Evolutionary conservation across 192 early-diverging fungal genomes (phyloP), one percentile per base, ranked within the genome.

Genomic region (Podochytrium sp.): DNA sequence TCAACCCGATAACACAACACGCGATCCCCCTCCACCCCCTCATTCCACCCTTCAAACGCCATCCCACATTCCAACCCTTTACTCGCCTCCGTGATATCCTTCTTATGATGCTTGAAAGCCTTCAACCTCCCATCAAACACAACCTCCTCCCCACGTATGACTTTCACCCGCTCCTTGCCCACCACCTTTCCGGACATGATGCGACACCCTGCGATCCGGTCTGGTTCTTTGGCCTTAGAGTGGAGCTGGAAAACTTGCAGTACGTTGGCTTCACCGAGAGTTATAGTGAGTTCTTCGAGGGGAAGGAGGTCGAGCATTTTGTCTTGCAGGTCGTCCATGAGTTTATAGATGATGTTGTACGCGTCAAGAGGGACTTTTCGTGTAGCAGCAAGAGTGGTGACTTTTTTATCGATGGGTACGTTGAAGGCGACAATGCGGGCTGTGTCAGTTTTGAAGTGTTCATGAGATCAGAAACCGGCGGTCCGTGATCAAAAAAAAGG

Each of bases 61-160:
- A 99, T 91, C 20, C 97, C 97, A 76, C 95, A 99, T 84, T 99
- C 97, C 33, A 92, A 83, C n/a, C 95, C 96, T 80, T 97, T 99
- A 65, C 86, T 86, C 34, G 90, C 92, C 83, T 99, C 97, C 30
- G 76, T 74, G 39, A 97, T 91, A 73, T 96, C 93, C 59, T 95
- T 92, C 79, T 97, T 99, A 65, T 93, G 83, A 61, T 95, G 91
- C 80, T 91, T 91, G 70, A 99, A 86, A 34, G 89, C 84, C 76
- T 90, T 89, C 52, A 95, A 53, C 32, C 78, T 76, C 33, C 92
- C 73, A 35, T 41, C 64, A 53, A 74, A 61, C n/a, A 64, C 37
- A 66, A 57, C 52, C 33, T 74, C n/a, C 5, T 35, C 69, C 10
- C 33, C 69, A 33, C 49, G 35, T 16, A 43, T 27, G 39, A 71